phyloP scores from a whole-genome alignment of 345 rosid species.

The Melaleuca quinquenervia region DNA sequence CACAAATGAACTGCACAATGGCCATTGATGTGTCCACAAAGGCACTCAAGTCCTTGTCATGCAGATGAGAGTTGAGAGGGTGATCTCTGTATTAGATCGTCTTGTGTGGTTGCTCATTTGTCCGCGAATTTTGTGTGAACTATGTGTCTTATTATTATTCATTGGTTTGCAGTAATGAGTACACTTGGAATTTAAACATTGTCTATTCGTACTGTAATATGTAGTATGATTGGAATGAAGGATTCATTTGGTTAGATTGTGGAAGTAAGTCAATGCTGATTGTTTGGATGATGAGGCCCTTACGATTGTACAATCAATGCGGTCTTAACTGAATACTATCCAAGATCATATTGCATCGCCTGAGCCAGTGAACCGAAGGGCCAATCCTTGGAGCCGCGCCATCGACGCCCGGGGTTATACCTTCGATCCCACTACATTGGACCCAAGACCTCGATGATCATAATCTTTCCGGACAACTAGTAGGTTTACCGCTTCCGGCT shows the following conservation, averaged over 20 bases:
- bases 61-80: neutral
- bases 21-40: neutral
- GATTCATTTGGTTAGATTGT: neutral
- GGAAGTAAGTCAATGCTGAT: neutral
- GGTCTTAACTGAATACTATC: too few relatives aligned
- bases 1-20: slow-evolving; percentile 7
- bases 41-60: neutral
- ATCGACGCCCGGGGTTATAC: neutral
- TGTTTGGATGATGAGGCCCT: neutral
- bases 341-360: neutral
- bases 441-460: neutral
- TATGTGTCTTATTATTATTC: neutral
- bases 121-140: neutral
- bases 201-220: neutral
- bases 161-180: neutral
- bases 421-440: neutral
- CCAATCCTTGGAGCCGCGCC: neutral
- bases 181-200: neutral
- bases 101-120: neutral
- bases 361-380: neutral
- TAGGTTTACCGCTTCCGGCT: neutral
- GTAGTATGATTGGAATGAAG: neutral
- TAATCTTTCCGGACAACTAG: neutral
- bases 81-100: neutral
- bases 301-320: too few relatives aligned